phyloP scores from a whole-genome alignment of 371 early-diverging fungal species.

The Gilbertella persicaria region DNA sequence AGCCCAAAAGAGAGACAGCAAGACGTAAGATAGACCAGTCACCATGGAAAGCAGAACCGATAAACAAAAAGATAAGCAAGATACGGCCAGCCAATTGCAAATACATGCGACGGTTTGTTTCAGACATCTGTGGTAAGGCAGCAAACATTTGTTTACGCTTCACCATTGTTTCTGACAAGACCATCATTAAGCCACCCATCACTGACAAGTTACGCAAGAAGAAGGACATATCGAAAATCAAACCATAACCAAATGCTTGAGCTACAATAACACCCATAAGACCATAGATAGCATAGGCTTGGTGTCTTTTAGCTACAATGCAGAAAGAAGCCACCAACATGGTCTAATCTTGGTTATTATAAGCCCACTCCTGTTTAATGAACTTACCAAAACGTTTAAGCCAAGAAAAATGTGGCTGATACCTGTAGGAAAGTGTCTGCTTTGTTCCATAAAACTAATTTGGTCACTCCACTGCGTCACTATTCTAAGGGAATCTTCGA shows the following conservation, averaged over 20 bases:
- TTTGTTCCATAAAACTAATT: slow-evolving; percentile 74
- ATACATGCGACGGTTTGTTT: slow-evolving; percentile 82
- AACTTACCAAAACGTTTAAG: slow-evolving; percentile 73
- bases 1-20: slow-evolving; percentile 72
- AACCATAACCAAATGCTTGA: slow-evolving; percentile 92
- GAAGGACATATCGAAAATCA: slow-evolving; percentile 87
- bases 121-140: slow-evolving; percentile 82
- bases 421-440: slow-evolving; percentile 77
- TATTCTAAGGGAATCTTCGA: slow-evolving; percentile 93
- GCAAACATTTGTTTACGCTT: slow-evolving; percentile 81
- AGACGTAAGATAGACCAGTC: slow-evolving; percentile 74
- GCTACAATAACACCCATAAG: slow-evolving; percentile 79
- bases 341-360: slow-evolving; percentile 30
- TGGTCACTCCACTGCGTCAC: slow-evolving; percentile 88
- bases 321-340: slow-evolving; percentile 82
- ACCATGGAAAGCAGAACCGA: slow-evolving; percentile 87
- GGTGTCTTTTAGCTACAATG: slow-evolving; percentile 77
- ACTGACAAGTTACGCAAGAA: slow-evolving; percentile 92
- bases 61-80: slow-evolving; percentile 88
- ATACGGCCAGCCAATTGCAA: slow-evolving; percentile 91
- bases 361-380: neutral
- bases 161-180: slow-evolving; percentile 75
- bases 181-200: slow-evolving; percentile 92
- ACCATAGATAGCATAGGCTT: slow-evolving; percentile 80
- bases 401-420: slow-evolving; percentile 83